Percentiles rank a stretch among this genome's conserved stretches.
These are phyloP conservation scores for Aechmea fasciata DNA, from an alignment of 176 grass and related monocot species.

Conservation along the genomic window DNA sequence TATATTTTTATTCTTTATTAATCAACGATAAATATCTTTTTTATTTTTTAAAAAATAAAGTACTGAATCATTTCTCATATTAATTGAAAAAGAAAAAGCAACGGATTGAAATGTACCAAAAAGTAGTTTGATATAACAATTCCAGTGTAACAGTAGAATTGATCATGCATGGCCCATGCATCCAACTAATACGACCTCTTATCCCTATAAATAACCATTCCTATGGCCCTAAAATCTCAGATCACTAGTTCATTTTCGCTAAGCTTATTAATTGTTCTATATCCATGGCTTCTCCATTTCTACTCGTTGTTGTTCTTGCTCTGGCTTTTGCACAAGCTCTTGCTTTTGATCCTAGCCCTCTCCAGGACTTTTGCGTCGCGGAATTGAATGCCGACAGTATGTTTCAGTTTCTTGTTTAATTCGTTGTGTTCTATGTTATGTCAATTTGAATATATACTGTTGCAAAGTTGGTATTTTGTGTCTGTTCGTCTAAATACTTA, in stretches of 20 bases:
- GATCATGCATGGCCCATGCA: background rate
- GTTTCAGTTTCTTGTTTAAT: background rate
- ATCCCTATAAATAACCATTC: background rate
- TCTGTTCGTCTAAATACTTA: no score
- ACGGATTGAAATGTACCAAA: background rate
- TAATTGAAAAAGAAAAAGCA: background rate
- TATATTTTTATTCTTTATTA: no score
- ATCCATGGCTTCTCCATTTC: slow-evolving; percentile 2
- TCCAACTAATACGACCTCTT: background rate
- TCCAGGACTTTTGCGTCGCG: slow-evolving; percentile 47
- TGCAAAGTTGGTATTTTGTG: no score
- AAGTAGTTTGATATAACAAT: background rate
- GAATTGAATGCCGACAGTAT: slow-evolving; percentile 9
- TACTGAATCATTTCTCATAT: background rate
- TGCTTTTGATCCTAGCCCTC: slow-evolving; percentile 28
- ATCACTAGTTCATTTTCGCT: background rate
- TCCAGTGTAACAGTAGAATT: background rate
- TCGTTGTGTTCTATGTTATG: background rate
- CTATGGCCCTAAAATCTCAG: background rate
- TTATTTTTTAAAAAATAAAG: no score
- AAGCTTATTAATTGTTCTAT: background rate
- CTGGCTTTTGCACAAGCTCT: background rate
- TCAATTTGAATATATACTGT: no score
- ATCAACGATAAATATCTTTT: no score
- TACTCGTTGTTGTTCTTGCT: slow-evolving; percentile 18